Conservation (phyloP, 2,329 filamentous ascomycete species). For the Allantophomopsis cytisporea region DNA sequence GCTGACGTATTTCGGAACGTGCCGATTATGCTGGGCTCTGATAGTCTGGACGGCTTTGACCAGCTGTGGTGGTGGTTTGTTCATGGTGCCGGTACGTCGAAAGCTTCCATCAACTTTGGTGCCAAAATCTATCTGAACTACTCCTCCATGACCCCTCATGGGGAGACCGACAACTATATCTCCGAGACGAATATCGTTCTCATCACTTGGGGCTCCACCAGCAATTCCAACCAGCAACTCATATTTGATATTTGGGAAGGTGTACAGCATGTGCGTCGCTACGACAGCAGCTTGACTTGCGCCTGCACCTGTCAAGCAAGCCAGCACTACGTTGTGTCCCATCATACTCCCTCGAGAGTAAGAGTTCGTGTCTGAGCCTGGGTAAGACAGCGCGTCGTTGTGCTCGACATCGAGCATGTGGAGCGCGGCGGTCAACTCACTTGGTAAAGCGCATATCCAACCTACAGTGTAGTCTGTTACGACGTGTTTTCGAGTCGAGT, state of each 20-base stretch:
- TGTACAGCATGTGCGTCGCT: constrained; percentile 16
- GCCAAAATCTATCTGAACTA: constrained; percentile 1
- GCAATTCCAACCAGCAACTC: constrained; percentile 29
- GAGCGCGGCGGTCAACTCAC: too few species aligned
- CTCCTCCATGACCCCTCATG: background rate
- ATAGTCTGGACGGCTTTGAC: constrained; percentile 8
- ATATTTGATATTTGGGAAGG: constrained; percentile 21
- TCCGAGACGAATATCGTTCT: constrained; percentile 6
- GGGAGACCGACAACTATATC: constrained; percentile 5
- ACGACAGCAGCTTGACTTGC: constrained; percentile 17
- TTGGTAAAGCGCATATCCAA: too few species aligned
- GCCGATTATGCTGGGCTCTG: constrained; percentile 6
- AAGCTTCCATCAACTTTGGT: constrained; percentile 3
- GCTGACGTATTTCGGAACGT: too few species aligned
- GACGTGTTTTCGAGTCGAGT: too few species aligned
- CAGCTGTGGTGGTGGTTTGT: constrained; percentile 6
- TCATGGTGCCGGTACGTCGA: constrained; percentile 2
- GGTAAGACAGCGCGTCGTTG: too few species aligned
- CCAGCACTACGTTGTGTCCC: constrained; percentile 19
- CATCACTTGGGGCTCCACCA: constrained; percentile 9
- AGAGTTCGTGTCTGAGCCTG: constrained; percentile 6
- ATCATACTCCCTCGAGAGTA: constrained; percentile 13
- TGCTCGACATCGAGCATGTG: too few species aligned
- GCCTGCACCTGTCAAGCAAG: constrained; percentile 18
- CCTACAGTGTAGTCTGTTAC: too few species aligned